Percentiles rank a stretch among this genome's conserved stretches.
phyloP scores from a whole-genome alignment of 257 asterid genomes.

The Petunia axillaris region DNA sequence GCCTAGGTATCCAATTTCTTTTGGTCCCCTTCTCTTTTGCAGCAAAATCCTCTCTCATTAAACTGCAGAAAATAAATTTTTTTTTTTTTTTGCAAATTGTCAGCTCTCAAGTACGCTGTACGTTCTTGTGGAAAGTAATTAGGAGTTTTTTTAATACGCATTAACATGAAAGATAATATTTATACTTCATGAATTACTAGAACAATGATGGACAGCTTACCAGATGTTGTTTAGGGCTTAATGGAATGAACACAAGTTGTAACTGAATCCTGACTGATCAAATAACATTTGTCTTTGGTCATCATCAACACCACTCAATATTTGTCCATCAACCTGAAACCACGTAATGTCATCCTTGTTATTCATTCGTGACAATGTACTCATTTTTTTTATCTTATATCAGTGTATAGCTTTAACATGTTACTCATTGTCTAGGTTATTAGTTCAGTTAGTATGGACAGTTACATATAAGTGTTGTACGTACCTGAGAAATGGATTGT shows the following conservation, averaged over 20 bases:
- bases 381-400: background rate
- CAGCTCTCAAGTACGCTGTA: no score
- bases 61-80: no score
- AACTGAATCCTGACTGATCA: conserved; percentile 53
- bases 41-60: no score
- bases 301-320: conserved; percentile 46
- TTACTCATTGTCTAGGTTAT: no score
- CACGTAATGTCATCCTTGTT: no score
- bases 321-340: conserved; percentile 64
- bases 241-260: conserved; percentile 58
- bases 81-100: no score
- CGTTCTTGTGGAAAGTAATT: background rate
- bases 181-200: background rate
- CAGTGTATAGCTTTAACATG: background rate
- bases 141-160: background rate
- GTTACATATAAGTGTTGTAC: background rate
- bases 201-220: conserved; percentile 51
- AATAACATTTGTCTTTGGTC: conserved; percentile 57
- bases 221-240: conserved; percentile 45
- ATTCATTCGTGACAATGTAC: conserved; percentile 25
- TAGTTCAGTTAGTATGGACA: no score
- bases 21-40: background rate
- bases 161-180: no score
- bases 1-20: background rate
- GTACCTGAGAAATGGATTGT: conserved; percentile 17